Base-by-base conservation (phyloP, 352 stramenopile genomes). In the Thraustotheca clavata region DNA sequence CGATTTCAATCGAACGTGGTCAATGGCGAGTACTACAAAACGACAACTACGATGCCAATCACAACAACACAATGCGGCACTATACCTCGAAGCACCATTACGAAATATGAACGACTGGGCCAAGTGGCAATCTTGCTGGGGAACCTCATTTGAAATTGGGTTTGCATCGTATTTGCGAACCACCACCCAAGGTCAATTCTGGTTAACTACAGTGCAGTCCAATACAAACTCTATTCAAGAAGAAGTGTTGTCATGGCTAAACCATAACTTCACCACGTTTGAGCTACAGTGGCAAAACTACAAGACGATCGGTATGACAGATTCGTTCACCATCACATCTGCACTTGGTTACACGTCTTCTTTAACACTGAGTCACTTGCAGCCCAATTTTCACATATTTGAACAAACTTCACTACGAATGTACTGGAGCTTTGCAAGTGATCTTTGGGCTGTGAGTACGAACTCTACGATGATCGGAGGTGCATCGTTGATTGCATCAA, bases 231-330 rank as follows among this genome's bases (percentile, higher is more conserved):
- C 38, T 8, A 46, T 39, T 9, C 14, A 27, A 22, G 57, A 65
- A 33, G 57, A 65, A 65, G 57, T 55, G 18, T 24, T 7, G 9
- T 35, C 43, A 24, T 65, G 57, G 57, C 20, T 16, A 32, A 36
- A 20, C 11, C 31, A 36, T 41, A 33, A 32, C 26, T n/a, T 65
- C 4, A 54, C 57, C 3, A 16, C 9, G 20, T 65, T 54, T 34
- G 24, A 6, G 12, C 16, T 54, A 9, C n/a, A 65, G 22, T 65
- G 57, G 57, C 57, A 65, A 65, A 65, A 65, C 41, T 65, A 65
- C 29, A 65, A 65, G 29, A 39, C 35, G 16, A 20, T 65, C 20
- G 57, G 57, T 12, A 52, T 65, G 14, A 20, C 57, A 20, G 57
- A 54, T 20, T 57, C 57, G 14, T 55, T 65, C 27, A 39, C 26